Evolutionary conservation across 495 filamentous ascomycete genomes (phyloP).

Genomic region (Penicillium crystallinum): DNA sequence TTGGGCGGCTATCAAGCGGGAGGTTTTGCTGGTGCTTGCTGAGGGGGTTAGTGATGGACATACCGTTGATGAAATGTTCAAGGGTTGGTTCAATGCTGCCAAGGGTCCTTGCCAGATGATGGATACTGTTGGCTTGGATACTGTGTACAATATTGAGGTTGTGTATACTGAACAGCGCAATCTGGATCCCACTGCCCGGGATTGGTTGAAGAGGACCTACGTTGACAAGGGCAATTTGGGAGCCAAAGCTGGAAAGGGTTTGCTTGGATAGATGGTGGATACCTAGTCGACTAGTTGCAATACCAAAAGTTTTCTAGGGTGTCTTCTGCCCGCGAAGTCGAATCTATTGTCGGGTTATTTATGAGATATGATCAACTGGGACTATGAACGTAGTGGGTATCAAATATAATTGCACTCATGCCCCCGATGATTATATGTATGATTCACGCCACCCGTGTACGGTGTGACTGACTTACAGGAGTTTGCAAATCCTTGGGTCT

Average conservation of each 20-base stretch:
- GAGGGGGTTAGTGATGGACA: slow-evolving; percentile 39
- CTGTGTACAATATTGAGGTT: slow-evolving; percentile 33
- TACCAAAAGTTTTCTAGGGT: not conserved
- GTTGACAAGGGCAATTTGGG: slow-evolving; percentile 37
- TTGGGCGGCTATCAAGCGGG: slow-evolving; percentile 49
- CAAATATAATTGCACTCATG: not conserved
- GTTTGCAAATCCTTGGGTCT: not conserved
- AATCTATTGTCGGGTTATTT: not conserved
- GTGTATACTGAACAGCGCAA: slow-evolving; percentile 27
- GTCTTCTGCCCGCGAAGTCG: no score
- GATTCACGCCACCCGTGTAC: not conserved
- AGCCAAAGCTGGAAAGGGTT: slow-evolving; percentile 28
- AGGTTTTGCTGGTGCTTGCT: slow-evolving; percentile 38
- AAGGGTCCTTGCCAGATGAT: slow-evolving; percentile 45
- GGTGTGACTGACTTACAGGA: not conserved
- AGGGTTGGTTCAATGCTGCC: slow-evolving; percentile 40
- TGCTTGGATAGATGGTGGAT: slow-evolving; percentile 7
- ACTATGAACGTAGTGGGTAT: not conserved
- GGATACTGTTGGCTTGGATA: slow-evolving; percentile 47
- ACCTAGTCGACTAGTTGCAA: not conserved
- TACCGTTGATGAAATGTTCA: slow-evolving; percentile 42
- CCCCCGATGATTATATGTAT: not conserved
- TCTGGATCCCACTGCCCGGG: slow-evolving; percentile 10
- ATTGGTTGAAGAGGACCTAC: slow-evolving; percentile 38
- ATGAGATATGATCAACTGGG: not conserved